phyloP scores from a whole-genome alignment of 2,329 filamentous ascomycete species.

The Fusarium mundagurra region DNA sequence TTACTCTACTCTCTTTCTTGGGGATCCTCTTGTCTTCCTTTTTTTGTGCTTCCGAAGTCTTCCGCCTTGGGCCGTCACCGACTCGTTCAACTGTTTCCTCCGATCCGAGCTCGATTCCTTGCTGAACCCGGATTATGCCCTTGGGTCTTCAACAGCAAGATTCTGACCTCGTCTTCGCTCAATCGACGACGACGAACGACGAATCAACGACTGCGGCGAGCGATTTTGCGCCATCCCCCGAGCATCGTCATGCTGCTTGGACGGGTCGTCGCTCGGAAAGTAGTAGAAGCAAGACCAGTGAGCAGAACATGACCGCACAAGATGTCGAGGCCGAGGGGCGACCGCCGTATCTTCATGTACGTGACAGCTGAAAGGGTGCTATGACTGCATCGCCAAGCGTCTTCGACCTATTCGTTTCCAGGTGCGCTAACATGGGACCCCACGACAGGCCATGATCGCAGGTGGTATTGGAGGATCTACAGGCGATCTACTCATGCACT shows the following conservation, averaged over 20 bases:
- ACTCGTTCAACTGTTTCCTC: slow-evolving; percentile 7
- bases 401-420: slow-evolving; percentile 1
- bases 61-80: slow-evolving; percentile 23
- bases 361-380: slow-evolving; percentile 28
- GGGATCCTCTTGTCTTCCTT: slow-evolving; percentile 15
- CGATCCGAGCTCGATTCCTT: background rate
- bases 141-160: slow-evolving; percentile 40
- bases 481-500: slow-evolving; percentile 98
- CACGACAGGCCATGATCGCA: slow-evolving; percentile 85
- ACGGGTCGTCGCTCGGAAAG: slow-evolving; percentile 40
- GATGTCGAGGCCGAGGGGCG: slow-evolving; percentile 55
- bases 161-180: slow-evolving; percentile 37
- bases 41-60: slow-evolving; percentile 12
- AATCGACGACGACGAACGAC: slow-evolving; percentile 25
- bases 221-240: slow-evolving; percentile 36
- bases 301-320: slow-evolving; percentile 49
- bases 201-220: slow-evolving; percentile 32
- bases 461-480: slow-evolving; percentile 92
- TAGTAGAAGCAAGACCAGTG: slow-evolving; percentile 38
- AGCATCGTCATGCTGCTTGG: slow-evolving; percentile 49
- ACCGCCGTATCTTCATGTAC: slow-evolving; percentile 56
- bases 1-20: background rate
- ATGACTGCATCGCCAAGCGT: background rate
- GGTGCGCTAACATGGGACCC: slow-evolving; percentile 31
- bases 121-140: slow-evolving; percentile 37